Conservation (phyloP, 2,329 filamentous ascomycete genomes). For the Lasiodiplodia theobromae region DNA sequence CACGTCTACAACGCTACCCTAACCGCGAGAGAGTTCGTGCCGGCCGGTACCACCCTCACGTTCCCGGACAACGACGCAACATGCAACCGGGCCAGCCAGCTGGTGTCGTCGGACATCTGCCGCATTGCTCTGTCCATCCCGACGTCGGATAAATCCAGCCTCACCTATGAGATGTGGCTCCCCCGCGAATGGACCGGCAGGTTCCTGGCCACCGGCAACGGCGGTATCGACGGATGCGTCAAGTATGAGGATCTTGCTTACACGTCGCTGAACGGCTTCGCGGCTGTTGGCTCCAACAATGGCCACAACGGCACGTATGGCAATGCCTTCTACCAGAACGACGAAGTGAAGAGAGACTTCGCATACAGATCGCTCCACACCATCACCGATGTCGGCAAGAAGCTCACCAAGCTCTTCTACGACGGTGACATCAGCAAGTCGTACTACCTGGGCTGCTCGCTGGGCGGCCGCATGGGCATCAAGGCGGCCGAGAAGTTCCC, state of each 20-base stretch:
- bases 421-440: slow-evolving; percentile 49
- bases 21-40: slow-evolving; percentile 38
- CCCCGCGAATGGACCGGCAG: slow-evolving; percentile 50
- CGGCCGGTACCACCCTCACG: slow-evolving; percentile 46
- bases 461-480: slow-evolving; percentile 52
- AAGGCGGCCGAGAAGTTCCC: slow-evolving; percentile 43
- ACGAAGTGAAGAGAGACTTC: slow-evolving; percentile 57
- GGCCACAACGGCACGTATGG: slow-evolving; percentile 55
- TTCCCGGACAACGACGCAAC: slow-evolving; percentile 25
- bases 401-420: slow-evolving; percentile 52
- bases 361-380: slow-evolving; percentile 55
- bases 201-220: slow-evolving; percentile 50
- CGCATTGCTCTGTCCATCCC: slow-evolving; percentile 52
- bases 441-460: slow-evolving; percentile 48
- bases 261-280: slow-evolving; percentile 47
- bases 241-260: slow-evolving; percentile 49
- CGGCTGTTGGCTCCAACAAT: slow-evolving; percentile 50
- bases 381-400: slow-evolving; percentile 48
- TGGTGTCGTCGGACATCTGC: slow-evolving; percentile 49
- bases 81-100: slow-evolving; percentile 42
- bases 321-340: slow-evolving; percentile 51
- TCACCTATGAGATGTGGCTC: slow-evolving; percentile 55
- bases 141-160: slow-evolving; percentile 48
- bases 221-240: slow-evolving; percentile 50
- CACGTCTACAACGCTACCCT: slow-evolving; percentile 15